Evolutionary conservation across 2,329 filamentous ascomycete species (phyloP), one percentile per base, ranked within the genome.

Genomic region (Plectosphaerella plurivora): DNA sequence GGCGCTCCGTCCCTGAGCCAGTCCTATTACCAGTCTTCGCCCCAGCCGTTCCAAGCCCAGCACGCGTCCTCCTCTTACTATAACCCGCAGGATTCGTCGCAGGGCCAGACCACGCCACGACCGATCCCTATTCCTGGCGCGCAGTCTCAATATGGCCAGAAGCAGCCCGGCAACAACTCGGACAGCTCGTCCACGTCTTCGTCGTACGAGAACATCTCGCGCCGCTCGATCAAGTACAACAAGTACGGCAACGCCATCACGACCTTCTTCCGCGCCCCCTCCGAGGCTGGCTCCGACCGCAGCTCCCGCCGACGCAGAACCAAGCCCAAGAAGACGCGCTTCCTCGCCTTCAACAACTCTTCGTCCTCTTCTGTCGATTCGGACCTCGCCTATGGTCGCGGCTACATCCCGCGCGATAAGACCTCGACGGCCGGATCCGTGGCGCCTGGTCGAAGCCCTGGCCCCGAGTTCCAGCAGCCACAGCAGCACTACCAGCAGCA

Each of bases 301-400:
- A 44, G 41, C 41, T 44, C 41, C 41, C 41, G 18, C n/a, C 78
- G 77, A 35, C 72, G 70, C 24, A 67, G 68, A n/a, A 68, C 67
- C 18, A 70, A 74, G 58, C 75, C 74, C 52, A 75, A 73, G 57
- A 74, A 71, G 57, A 74, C 74, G 39, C 76, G 82, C 53, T 76
- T 87, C 50, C 74, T 85, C 42, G 78, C 76, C 52, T 78, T 83
- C 59, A 74, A 72, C 33, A 87, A 84, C 60, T 85, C 81, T 2
- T 88, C 84, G 1, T 86, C 82, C 2, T 87, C 84, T 1, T 87
- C 84, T 1, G 74, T 87, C 51, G 83, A 87, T 65, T 82, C 79
- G 18, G 86, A 89, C 62, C 69, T 89, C 55, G 85, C 85, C 10
- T 89, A 88, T 63, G 85, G 86, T 10, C 76, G 71, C 51, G 84